Conservation (phyloP, 495 filamentous ascomycete genomes). For the Schizothecium vesticola region DNA sequence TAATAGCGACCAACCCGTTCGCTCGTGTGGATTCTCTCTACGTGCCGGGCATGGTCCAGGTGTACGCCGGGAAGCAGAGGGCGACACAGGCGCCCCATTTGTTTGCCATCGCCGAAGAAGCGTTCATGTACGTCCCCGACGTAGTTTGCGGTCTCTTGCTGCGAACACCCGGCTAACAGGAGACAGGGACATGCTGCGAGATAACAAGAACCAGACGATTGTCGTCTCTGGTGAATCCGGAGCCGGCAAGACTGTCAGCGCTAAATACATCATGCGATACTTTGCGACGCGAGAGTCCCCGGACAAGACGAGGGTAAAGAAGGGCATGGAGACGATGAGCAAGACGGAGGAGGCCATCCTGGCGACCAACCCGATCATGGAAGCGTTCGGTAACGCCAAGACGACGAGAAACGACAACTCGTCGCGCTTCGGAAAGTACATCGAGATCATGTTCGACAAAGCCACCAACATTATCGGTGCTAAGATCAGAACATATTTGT, state of each 20-base stretch:
- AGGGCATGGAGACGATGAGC: conserved; percentile 83
- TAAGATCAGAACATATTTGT: conserved; percentile 89
- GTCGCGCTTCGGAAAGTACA: conserved; percentile 98
- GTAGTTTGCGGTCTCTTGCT: not conserved
- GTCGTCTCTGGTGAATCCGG: conserved; percentile 98
- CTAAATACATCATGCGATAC: conserved; percentile 99
- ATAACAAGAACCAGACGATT: conserved; percentile 93
- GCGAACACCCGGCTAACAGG: not conserved
- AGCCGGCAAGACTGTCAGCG: conserved; percentile 97
- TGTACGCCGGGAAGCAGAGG: conserved; percentile 95
- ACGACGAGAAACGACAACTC: conserved; percentile 99
- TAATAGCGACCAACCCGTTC: conserved; percentile 98
- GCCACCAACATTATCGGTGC: conserved; percentile 95
- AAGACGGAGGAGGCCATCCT: conserved; percentile 98
- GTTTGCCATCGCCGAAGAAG: conserved; percentile 98
- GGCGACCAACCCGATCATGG: conserved; percentile 99
- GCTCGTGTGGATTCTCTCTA: conserved; percentile 97
- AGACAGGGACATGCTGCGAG: conserved; percentile 91
- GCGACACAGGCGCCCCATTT: conserved; percentile 95
- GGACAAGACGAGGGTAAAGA: conserved; percentile 75
- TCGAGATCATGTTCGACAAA: conserved; percentile 98
- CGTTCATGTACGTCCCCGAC: conserved; percentile 70
- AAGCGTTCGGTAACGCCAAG: conserved; percentile 99
- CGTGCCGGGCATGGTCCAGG: conserved; percentile 98
- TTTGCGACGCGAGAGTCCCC: conserved; percentile 97